Base-by-base conservation (phyloP, 2,329 filamentous ascomycete species). In the Colletotrichum brevisporum region DNA sequence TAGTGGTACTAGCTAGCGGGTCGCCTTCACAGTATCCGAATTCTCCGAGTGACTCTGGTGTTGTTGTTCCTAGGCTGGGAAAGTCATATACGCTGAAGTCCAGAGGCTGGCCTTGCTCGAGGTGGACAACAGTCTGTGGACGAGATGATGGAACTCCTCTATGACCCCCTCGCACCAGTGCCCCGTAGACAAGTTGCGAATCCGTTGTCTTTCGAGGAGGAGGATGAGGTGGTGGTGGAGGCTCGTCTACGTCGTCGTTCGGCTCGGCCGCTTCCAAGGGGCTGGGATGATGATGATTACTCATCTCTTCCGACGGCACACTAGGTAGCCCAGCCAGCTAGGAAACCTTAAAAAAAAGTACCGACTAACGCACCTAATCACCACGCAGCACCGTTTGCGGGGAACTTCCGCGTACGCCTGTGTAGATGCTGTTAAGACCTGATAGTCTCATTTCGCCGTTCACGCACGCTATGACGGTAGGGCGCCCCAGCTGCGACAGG, bases 271-370 rank as follows among this genome's bases (percentile, higher is more conserved):
- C 45, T 43, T 66, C 61, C 61, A 66, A 26, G n/a, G 48, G 36
- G 48, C 54, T 65, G 62, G 61, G n/a, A 66, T 50, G 66, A 54
- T 27, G 13, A 52, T 43, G 67, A 69, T 69, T 69, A 69, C 67
- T 69, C 62, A 69, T 69, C 63, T 66, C 62, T 39, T 18, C 67
- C 62, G 62, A 52, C 26, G 43, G 43, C 5, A 13, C 24, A 16
- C 52, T 43, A 53, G 65, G 39, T 13, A 24, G 31, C n/a, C 43
- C 15, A 27, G 48, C 31, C 47, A 61, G 43, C 16, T 18, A 16
- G 31, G n/a, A 56, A 51, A 65, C 26, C 39, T 41, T 57, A 58
- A 52, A 63, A 24, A 24, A 47, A 55, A 21, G 51, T 39, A 54
- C 66, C 62, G 62, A 69, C 66, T 66, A 69, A 66, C 62, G 39